phyloP scores from a whole-genome alignment of 257 asterid species.

The Solanum rostratum region DNA sequence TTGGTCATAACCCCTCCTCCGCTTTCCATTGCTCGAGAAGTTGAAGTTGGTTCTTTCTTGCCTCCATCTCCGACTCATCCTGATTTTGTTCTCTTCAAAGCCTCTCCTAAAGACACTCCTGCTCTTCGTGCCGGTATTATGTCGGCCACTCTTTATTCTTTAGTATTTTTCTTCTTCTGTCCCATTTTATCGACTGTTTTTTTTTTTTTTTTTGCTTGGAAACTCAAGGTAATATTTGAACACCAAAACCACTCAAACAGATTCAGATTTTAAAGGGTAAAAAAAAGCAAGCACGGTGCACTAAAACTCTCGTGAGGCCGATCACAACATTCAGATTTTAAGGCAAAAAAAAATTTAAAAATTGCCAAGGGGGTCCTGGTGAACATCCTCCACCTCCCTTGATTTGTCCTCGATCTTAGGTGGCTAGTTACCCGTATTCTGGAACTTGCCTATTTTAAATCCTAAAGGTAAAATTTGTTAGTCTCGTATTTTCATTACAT shows the following conservation, averaged over 20 bases:
- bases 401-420: background rate
- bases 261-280: too few species aligned
- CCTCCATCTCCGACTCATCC: constrained; percentile 67
- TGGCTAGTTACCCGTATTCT: background rate
- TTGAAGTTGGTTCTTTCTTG: constrained; percentile 78
- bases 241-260: too few species aligned
- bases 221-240: too few species aligned
- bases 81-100: constrained; percentile 77
- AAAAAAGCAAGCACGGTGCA: too few species aligned
- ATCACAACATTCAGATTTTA: too few species aligned
- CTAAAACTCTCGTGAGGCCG: too few species aligned
- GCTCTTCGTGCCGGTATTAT: constrained; percentile 95
- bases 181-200: too few species aligned
- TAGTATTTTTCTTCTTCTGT: background rate
- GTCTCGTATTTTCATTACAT: background rate
- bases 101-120: constrained; percentile 84
- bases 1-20: constrained; percentile 27
- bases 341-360: too few species aligned
- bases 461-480: background rate
- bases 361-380: background rate
- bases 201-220: too few species aligned
- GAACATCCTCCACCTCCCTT: accelerated
- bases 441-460: background rate
- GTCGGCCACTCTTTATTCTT: background rate
- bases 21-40: constrained; percentile 53